Evolutionary conservation across 768 basidiomycete species (phyloP).

Genomic region (Tephrocybe sp.): DNA sequence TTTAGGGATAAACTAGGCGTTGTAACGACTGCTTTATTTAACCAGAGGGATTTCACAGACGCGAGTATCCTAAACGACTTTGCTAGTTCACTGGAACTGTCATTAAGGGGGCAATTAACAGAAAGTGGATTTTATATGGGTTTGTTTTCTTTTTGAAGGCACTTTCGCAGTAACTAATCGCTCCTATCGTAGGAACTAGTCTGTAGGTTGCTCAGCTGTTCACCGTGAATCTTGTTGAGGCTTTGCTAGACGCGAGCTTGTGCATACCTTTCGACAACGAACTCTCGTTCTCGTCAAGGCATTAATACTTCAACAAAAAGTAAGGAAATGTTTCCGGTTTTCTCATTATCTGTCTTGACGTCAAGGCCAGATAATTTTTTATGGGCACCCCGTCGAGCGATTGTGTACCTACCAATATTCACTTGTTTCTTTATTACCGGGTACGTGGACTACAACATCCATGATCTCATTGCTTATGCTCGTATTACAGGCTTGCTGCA

Average conservation of each 20-base stretch:
- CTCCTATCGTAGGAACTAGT: constrained; percentile 54
- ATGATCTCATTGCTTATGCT: background rate
- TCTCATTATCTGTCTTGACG: background rate
- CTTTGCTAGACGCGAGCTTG: constrained; percentile 72
- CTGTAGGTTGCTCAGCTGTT: constrained; percentile 39
- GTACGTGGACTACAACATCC: constrained; percentile 36
- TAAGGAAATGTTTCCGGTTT: constrained; percentile 23
- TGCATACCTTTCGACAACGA: constrained; percentile 90
- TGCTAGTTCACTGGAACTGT: constrained; percentile 68
- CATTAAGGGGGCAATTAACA: constrained; percentile 76
- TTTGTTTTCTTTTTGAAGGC: constrained; percentile 28
- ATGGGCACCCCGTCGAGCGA: constrained; percentile 92
- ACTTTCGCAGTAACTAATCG: background rate
- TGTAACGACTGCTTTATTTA: constrained; percentile 88
- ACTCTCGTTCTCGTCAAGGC: constrained; percentile 94
- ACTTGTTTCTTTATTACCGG: constrained; percentile 88
- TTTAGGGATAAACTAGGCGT: constrained; percentile 88
- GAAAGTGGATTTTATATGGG: constrained; percentile 97
- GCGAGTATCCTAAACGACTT: constrained; percentile 90
- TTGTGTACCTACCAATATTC: constrained; percentile 98
- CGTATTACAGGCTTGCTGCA: constrained; percentile 68
- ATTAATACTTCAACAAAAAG: constrained; percentile 90
- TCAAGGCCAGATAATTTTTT: constrained; percentile 82
- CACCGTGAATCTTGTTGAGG: constrained; percentile 6
- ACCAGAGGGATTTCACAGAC: constrained; percentile 87